Evolutionary conservation across 306 rosid genomes (phyloP), one percentile per base, ranked within the genome.

Genomic region (Cucumis melo): DNA sequence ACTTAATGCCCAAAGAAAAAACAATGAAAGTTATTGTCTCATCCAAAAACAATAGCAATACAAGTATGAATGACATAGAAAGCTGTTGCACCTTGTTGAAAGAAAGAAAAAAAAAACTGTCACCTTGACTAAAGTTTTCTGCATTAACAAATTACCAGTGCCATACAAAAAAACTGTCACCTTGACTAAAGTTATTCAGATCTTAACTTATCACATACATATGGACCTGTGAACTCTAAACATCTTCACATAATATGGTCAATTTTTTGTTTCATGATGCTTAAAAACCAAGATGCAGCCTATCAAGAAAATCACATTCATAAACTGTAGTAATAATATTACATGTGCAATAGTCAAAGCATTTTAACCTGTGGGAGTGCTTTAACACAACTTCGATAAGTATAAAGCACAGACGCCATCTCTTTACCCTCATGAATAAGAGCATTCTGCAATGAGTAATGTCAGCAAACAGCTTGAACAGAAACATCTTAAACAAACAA

Each of bases 371-470:
- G 98, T 56, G 98, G 98, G 85, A 93, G 97, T 50, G 98, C 98
- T 85, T 93, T 93, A 84, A 93, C 96, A 80, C 98, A 91, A 78
- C 97, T 90, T 42, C 98, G 94, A 84, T 93, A 93, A 19, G 98
- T 93, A 85, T 93, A 93, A 77, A 93, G 98, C 84, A 90, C 97
- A 0, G 98, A 91, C 59, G 94, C 81, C 98, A 91, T 93, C 81
- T 91, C 97, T 91, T 90, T 93, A 71, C 98, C 98, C 86, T 93
- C 98, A 38, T 85, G 94, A 42, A 89, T 85, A 67, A 93, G 97
- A 54, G 84, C 75, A 81, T 87, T 91, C 98, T 91, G 91, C 86
- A 48, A 60, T 61, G 21, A 41, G 8, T 23, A 2, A 39, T 76
- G 42, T 46, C 66, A 75, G 46, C 12, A n/a, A 56, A 54, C 9